Evolutionary conservation across 805 yeast genomes (phyloP), one percentile per base, ranked within the genome.

Genomic region (Cyberlindnera mycetangii): DNA sequence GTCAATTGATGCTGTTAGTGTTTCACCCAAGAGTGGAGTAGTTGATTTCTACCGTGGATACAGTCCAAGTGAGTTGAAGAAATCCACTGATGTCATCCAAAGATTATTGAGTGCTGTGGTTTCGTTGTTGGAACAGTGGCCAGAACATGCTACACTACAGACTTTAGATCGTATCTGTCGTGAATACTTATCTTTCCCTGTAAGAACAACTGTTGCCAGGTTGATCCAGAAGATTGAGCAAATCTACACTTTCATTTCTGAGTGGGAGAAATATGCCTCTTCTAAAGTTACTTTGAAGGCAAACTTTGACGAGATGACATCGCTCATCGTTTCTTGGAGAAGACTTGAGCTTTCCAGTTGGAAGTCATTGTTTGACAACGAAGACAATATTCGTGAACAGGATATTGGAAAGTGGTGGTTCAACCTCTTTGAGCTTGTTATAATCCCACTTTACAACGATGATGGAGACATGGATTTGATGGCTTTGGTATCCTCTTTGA

Each of bases 261-360:
- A 93, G 61, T 93, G 99, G 97, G 93, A 93, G 61, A 85, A 87
- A 51, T 89, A 86, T 64, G 96, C 97, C 1, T 80, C 89, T 22
- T 72, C 80, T 10, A 83, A 85, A 41, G 90, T 85, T 1, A 76
- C 95, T 1, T 66, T 93, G 41, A 68, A 68, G 32, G 56, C 55
- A 1, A 75, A 78, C 40, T 74, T 82, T 49, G 82, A 78, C 32
- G 70, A 74, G 12, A 64, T 88, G 24, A 81, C 95, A 0, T 57
- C 65, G 0, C 66, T 90, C 48, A 85, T 93, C 52, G 90, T 93
- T 4, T 73, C 85, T 0, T 93, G 99, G 99, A 79, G 99, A 70
- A 79, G 78, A 55, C 63, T 90, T 32, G 99, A 93, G 62, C 73
- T 93, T 37, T 71, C 83, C 0, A 82, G 95, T 1, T 93, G 98